A percentile compares a stretch with the other conserved stretches of the same genome.
Evolutionary conservation across 2,329 filamentous ascomycete species (phyloP).

Genomic region (Microascus cirrosus): DNA sequence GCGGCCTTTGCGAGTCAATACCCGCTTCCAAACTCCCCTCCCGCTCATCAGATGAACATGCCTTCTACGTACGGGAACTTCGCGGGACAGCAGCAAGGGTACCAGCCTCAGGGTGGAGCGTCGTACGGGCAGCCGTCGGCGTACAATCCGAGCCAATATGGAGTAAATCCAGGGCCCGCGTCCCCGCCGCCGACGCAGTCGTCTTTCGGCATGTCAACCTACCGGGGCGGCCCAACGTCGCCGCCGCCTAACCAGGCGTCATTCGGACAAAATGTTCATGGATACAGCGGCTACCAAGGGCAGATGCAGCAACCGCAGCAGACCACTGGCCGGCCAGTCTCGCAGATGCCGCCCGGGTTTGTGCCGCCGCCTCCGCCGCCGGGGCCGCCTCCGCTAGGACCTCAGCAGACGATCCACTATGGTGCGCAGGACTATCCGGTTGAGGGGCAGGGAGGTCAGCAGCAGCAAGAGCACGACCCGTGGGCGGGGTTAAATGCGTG

Average conservation of each 20-base stretch:
- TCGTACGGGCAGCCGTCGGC: slow-evolving; percentile 34
- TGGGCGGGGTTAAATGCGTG: slow-evolving; percentile 42
- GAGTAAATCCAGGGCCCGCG: slow-evolving; percentile 43
- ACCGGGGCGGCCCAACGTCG: slow-evolving; percentile 22
- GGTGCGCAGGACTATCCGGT: slow-evolving; percentile 20
- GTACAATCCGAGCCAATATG: slow-evolving; percentile 49
- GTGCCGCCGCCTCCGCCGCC: slow-evolving; percentile 54
- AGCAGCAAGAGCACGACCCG: slow-evolving; percentile 32
- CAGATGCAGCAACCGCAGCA: slow-evolving; percentile 29
- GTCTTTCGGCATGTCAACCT: slow-evolving; percentile 28
- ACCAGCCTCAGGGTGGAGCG: slow-evolving; percentile 26
- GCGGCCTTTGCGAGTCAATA: slow-evolving; percentile 46
- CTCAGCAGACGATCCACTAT: slow-evolving; percentile 52
- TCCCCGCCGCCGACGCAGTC: slow-evolving; percentile 55
- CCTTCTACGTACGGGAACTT: slow-evolving; percentile 16
- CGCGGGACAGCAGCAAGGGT: slow-evolving; percentile 18
- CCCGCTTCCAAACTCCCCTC: slow-evolving; percentile 45
- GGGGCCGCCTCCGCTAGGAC: slow-evolving; percentile 48
- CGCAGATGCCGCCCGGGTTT: slow-evolving; percentile 43
- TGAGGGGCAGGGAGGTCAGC: slow-evolving; percentile 15
- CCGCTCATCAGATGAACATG: slow-evolving; percentile 31
- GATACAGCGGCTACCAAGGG: slow-evolving; percentile 17
- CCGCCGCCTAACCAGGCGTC: slow-evolving; percentile 47
- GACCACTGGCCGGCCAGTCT: slow-evolving; percentile 6
- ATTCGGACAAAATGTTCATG: slow-evolving; percentile 28